These are phyloP conservation scores for Trichoderma lentiforme DNA, from an alignment of 2,329 filamentous ascomycete species.

Conservation along the genomic window DNA sequence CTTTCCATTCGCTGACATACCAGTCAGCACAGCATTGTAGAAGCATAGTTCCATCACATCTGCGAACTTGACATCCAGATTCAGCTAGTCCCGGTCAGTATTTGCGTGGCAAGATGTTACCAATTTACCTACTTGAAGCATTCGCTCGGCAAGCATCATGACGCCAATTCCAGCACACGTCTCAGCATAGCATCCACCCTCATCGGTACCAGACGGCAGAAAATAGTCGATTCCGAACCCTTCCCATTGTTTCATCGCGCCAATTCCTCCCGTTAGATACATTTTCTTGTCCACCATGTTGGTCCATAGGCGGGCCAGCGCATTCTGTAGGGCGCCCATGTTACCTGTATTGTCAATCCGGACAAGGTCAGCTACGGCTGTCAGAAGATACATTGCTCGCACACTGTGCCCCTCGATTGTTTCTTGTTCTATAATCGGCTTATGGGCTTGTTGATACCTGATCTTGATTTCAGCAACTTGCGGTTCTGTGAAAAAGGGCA, in stretches of 20 bases:
- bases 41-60: background rate
- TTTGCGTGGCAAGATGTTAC: background rate
- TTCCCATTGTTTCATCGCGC: background rate
- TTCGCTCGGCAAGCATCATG: background rate
- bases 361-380: background rate
- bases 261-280: background rate
- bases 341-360: background rate
- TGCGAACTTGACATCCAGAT: background rate
- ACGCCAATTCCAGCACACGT: background rate
- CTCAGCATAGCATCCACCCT: background rate
- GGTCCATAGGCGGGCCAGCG: background rate
- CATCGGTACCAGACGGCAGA: background rate
- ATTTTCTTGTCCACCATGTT: background rate
- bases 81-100: too few species aligned
- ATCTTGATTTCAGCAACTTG: background rate
- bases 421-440: background rate
- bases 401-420: background rate
- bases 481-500: too few species aligned
- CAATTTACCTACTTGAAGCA: background rate
- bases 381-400: background rate
- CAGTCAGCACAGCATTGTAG: background rate
- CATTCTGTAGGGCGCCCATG: background rate
- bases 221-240: background rate
- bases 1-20: background rate
- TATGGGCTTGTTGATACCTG: background rate